Evolutionary conservation across 2,329 filamentous ascomycete genomes (phyloP), one percentile per base, ranked within the genome.

Genomic region (Scedosporium apiospermum): DNA sequence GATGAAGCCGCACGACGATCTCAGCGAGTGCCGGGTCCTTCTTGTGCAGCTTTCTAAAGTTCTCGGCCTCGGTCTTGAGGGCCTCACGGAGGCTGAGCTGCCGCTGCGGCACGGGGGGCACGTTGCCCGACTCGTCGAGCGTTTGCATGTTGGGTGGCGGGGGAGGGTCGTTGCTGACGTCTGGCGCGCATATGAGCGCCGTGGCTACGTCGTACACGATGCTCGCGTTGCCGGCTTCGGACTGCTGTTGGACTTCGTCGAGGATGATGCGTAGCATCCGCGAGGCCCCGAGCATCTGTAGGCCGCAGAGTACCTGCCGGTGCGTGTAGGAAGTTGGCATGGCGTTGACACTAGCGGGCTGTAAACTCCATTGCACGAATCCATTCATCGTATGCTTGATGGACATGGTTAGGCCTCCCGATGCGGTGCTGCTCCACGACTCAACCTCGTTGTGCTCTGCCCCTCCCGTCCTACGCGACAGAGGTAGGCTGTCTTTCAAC

Each of bases 251-350:
- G 6, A 91, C 74, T 67, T 92, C 89, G 6, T 91, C 85, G 10
- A 91, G 70, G 23, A 93, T 82, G 5, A 85, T 74, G 1, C 79
- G 72, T 0, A 93, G 73, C 0, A 90, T 75, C 4, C 80, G 77
- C 63, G 78, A 82, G 0, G 87, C 82, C 0, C 88, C 88, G 0
- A 89, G 74, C 38, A 89, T 76, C 62, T 82, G 81, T 42, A 84
- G 72, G 0, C 82, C 84, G 0, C 82, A 79, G 7, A 90, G 80
- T 2, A 91, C 76, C 66, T 89, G 87, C 4, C 87, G 84, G 69
- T 92, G 88, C 0, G 88, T 90, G 71, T 93, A 93, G 10, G 82
- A 80, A 0, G 88, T 80, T 1, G 84, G 83, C 75, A 82, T 82
- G 38, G 76, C 76, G 63, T 81, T 84, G 42, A 81, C 72, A 4